Conservation (phyloP, 768 basidiomycete species). For the Arthromyces matolae region DNA sequence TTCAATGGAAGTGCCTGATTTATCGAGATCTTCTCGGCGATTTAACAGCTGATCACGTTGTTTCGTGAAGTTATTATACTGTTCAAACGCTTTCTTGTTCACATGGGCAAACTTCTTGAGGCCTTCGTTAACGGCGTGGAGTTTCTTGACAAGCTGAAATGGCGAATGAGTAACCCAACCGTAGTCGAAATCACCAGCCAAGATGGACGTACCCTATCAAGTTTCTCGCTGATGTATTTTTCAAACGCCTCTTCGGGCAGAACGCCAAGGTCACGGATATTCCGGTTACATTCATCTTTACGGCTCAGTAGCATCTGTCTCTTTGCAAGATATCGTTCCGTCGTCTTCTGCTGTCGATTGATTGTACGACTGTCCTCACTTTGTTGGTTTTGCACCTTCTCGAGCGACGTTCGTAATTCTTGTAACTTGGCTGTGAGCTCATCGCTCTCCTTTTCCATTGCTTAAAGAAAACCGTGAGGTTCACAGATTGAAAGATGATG, state of each 20-base stretch:
- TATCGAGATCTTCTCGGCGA: conserved; percentile 88
- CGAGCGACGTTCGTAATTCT: conserved; percentile 59
- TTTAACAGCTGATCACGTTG: conserved; percentile 88
- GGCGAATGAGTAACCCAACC: background rate
- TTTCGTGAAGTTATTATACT: conserved; percentile 96
- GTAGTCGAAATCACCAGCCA: background rate
- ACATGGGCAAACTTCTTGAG: conserved; percentile 97
- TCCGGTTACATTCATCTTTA: conserved; percentile 93
- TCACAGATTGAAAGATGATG: background rate
- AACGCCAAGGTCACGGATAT: conserved; percentile 94
- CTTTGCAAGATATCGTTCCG: conserved; percentile 92
- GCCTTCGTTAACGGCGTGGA: conserved; percentile 89
- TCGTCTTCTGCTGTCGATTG: conserved; percentile 90
- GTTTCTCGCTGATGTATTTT: conserved; percentile 84
- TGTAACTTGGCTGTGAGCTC: conserved; percentile 59
- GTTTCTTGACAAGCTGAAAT: conserved; percentile 79
- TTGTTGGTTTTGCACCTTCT: conserved; percentile 78
- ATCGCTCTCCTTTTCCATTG: conserved; percentile 71
- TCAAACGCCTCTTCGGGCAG: conserved; percentile 96
- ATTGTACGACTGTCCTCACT: conserved; percentile 83
- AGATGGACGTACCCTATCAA: conserved; percentile 67
- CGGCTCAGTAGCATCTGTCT: conserved; percentile 78
- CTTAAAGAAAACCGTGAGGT: conserved; percentile 30
- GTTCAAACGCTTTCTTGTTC: conserved; percentile 99
- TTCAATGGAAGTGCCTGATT: conserved; percentile 84